Evolutionary conservation across 768 basidiomycete genomes (phyloP).

Genomic region (Boletus subparvulus): DNA sequence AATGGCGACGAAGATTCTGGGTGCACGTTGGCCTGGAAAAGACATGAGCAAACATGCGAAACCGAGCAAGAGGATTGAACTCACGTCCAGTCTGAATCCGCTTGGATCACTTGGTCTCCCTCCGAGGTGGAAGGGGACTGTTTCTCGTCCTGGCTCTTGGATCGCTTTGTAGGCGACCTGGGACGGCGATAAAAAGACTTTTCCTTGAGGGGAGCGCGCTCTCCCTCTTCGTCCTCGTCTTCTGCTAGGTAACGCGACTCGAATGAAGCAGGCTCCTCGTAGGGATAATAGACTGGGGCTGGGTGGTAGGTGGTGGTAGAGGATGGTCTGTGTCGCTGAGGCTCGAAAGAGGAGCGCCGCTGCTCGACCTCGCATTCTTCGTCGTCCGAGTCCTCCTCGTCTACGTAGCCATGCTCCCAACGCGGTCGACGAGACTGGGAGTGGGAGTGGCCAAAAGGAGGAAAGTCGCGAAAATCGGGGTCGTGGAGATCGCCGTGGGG

Average conservation of each 20-base stretch:
- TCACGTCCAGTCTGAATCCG: conserved; percentile 35
- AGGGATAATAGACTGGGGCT: conserved; percentile 24
- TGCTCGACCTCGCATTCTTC: conserved; percentile 24
- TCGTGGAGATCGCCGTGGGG: conserved; percentile 62
- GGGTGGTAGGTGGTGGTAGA: conserved; percentile 22
- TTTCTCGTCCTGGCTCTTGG: conserved; percentile 22
- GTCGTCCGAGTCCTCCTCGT: conserved; percentile 33
- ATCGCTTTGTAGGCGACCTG: conserved; percentile 21
- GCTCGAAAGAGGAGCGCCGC: conserved; percentile 18
- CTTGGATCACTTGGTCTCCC: conserved; percentile 13
- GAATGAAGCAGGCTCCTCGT: conserved; percentile 32
- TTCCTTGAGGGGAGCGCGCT: conserved; percentile 29
- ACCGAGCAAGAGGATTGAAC: conserved; percentile 3
- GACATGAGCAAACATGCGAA: neutral
- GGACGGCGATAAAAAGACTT: conserved; percentile 16
- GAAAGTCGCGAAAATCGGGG: conserved; percentile 67
- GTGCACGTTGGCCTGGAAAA: conserved; percentile 53
- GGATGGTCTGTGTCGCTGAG: conserved; percentile 24
- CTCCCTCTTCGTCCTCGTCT: conserved; percentile 27
- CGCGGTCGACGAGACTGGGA: conserved; percentile 27
- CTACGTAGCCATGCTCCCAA: conserved; percentile 36
- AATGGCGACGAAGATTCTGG: conserved; percentile 52
- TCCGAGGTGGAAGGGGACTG: neutral
- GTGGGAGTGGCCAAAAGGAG: conserved; percentile 32
- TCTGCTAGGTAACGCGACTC: conserved; percentile 28